Conservation (phyloP, 106 monocot species). For the Phalaenopsis aphrodite region DNA sequence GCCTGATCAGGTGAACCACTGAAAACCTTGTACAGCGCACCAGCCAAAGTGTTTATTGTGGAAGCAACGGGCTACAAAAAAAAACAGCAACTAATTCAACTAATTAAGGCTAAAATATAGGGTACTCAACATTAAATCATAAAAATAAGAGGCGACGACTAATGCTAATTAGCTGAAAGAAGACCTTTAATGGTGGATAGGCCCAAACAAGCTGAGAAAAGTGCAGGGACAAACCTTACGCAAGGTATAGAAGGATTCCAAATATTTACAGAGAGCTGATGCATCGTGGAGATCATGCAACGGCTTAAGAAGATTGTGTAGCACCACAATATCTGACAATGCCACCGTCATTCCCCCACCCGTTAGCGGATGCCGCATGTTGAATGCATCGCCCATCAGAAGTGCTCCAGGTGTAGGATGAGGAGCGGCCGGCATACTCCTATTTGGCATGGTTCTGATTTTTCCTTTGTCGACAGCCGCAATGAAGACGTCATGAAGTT, state of each 20-base stretch:
- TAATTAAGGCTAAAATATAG: neutral
- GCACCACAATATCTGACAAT: constrained; percentile 71
- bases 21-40: constrained; percentile 85
- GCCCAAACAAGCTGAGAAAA: neutral
- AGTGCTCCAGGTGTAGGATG: constrained; percentile 86
- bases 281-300: constrained; percentile 67
- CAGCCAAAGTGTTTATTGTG: constrained; percentile 93
- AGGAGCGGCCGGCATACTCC: constrained; percentile 88
- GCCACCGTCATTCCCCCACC: constrained; percentile 98
- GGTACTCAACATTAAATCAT: neutral
- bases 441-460: constrained; percentile 78
- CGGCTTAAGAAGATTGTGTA: constrained; percentile 71
- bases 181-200: too few relatives aligned
- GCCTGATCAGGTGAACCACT: constrained; percentile 67
- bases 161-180: too few relatives aligned
- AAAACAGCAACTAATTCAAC: neutral
- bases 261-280: constrained; percentile 63
- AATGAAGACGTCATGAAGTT: constrained; percentile 56
- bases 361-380: constrained; percentile 96
- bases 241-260: constrained; percentile 91
- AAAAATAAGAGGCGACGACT: too few relatives aligned
- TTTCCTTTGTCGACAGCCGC: constrained; percentile 59
- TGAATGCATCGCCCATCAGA: constrained; percentile 93
- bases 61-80: constrained; percentile 81
- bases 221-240: constrained; percentile 47